Evolutionary conservation across 2,329 filamentous ascomycete genomes (phyloP), one percentile per base, ranked within the genome.

Genomic region (Venturia carpophila): DNA sequence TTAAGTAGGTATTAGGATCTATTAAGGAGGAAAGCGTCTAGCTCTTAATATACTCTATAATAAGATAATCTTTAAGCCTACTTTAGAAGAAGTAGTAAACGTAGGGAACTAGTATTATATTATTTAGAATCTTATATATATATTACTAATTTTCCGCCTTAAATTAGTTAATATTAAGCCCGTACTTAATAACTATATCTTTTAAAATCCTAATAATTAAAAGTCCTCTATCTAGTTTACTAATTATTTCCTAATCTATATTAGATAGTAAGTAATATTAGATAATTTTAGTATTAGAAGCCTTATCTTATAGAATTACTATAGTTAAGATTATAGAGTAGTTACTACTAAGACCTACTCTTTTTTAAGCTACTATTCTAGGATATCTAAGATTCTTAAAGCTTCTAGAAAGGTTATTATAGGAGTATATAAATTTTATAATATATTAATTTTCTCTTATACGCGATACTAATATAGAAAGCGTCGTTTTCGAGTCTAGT

Each of bases 161-260:
- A 15, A 43, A 37, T 56, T 60, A 19, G 41, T n/a, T 67, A 47
- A 67, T 58, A 34, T 64, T 60, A 6, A 65, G 42, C 64, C 66
- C 64, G 34, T 64, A 67, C 64, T 66, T 67, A 5, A 67, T 49
- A 45, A 67, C 66, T 27, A 60, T 64, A 66, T 47, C 21, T 63
- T 67, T 45, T 63, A 64, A 66, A 58, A 66, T 65, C 41, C 30
- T 67, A 41, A 67, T 66, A 47, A 67, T 56, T 63, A 64, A 67
- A 43, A 63, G 56, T 63, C 66, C 66, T 62, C 66, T 64, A 3
- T 66, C 64, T 19, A 67, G 39, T 60, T 67, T 27, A 27, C 60
- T 62, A 27, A 62, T 42, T 11, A 62, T 62, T 37, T 62, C 60
- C 62, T 63, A 63, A 45, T 49, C n/a, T 43, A 37, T 63, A 56